phyloP scores from a whole-genome alignment of 495 filamentous ascomycete species.

The Wilcoxina mikolae region DNA sequence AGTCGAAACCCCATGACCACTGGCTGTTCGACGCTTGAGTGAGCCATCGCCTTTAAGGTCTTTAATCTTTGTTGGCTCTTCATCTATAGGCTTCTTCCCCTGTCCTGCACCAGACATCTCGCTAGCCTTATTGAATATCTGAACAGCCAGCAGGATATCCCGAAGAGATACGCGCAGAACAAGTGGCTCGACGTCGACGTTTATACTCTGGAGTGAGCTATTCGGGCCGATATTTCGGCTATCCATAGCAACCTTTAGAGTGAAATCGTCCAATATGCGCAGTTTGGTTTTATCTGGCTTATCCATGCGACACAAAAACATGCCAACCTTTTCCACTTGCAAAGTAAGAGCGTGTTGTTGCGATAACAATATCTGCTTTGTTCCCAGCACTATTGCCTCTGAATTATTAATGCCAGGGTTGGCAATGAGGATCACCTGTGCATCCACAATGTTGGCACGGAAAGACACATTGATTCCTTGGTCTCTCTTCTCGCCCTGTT shows the following conservation, averaged over 20 bases:
- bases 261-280: conserved; percentile 91
- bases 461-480: conserved; percentile 45
- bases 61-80: conserved; percentile 48
- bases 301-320: conserved; percentile 98
- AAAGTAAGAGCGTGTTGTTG: conserved; percentile 88
- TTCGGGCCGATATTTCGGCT: conserved; percentile 47
- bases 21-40: conserved; percentile 46
- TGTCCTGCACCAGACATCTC: conserved; percentile 51
- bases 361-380: conserved; percentile 82
- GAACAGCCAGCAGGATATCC: conserved; percentile 84
- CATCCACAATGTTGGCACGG: conserved; percentile 84
- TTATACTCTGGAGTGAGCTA: conserved; percentile 57
- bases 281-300: conserved; percentile 74
- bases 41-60: conserved; percentile 42
- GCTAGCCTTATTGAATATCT: conserved; percentile 84
- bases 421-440: conserved; percentile 87
- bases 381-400: conserved; percentile 88
- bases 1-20: conserved; percentile 38
- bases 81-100: conserved; percentile 28
- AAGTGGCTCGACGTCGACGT: conserved; percentile 76
- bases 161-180: conserved; percentile 84
- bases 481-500: not conserved
- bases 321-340: conserved; percentile 81
- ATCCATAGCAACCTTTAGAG: conserved; percentile 75
- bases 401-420: conserved; percentile 80